Percentiles rank a stretch among this genome's conserved stretches.
Conservation (phyloP, 2,329 filamentous ascomycete genomes). For the Biscogniauxia sp. region DNA sequence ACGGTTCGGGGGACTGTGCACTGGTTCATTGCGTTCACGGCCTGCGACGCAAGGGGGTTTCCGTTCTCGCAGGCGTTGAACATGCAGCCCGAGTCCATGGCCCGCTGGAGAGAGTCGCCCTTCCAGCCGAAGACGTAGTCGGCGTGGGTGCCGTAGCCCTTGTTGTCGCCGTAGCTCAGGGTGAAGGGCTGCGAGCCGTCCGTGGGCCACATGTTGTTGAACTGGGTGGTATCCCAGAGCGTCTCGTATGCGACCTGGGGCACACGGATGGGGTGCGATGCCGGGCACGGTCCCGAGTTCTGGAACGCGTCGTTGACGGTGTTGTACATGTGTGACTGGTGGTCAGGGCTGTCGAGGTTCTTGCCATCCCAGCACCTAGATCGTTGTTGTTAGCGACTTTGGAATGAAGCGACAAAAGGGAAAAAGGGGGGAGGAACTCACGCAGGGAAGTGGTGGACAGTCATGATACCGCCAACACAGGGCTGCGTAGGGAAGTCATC, state of each 20-base stretch:
- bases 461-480: constrained; percentile 42
- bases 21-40: constrained; percentile 26
- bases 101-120: constrained; percentile 31
- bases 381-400: constrained; percentile 6
- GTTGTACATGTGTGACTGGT: constrained; percentile 33
- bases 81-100: constrained; percentile 33
- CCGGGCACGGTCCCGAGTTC: constrained; percentile 35
- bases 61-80: constrained; percentile 33
- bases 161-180: constrained; percentile 30
- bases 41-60: constrained; percentile 27
- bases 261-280: constrained; percentile 40
- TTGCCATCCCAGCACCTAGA: constrained; percentile 45
- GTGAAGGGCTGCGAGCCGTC: constrained; percentile 34
- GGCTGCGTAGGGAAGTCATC: constrained; percentile 38
- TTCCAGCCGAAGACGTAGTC: constrained; percentile 41
- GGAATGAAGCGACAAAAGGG: neutral
- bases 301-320: constrained; percentile 30
- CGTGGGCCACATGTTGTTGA: constrained; percentile 37
- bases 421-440: constrained; percentile 15
- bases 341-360: constrained; percentile 39
- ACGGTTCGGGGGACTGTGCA: constrained; percentile 25
- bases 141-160: constrained; percentile 37
- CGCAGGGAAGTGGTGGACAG: constrained; percentile 40
- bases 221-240: constrained; percentile 42
- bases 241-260: constrained; percentile 44